A percentile compares a stretch with the other conserved stretches of the same genome.
These are phyloP conservation scores for Penstemon eatonii DNA, from an alignment of 257 asterid genomes.

Conservation along the genomic window DNA sequence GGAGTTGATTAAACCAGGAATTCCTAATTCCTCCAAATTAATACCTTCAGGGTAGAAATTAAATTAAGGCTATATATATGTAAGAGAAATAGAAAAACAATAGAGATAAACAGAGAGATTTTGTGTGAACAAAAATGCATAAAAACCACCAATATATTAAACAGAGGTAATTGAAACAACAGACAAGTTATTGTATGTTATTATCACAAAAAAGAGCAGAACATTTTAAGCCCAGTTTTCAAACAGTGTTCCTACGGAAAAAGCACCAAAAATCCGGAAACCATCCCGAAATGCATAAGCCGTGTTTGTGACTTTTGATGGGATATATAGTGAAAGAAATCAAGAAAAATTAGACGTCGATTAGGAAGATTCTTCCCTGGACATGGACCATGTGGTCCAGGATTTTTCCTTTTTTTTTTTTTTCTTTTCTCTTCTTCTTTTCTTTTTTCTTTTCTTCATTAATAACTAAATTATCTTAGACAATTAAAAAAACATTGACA, in stretches of 20 bases:
- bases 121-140: conserved; percentile 28
- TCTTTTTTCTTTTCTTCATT: too few relatives aligned
- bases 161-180: conserved; percentile 23
- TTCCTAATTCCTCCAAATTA: too few relatives aligned
- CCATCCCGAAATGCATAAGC: neutral
- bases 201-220: conserved; percentile 33
- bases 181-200: conserved; percentile 25
- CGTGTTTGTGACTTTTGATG: neutral
- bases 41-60: too few relatives aligned
- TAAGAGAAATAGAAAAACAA: conserved; percentile 34
- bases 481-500: too few relatives aligned
- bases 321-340: too few relatives aligned
- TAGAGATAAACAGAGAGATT: conserved; percentile 13
- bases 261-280: too few relatives aligned
- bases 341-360: neutral
- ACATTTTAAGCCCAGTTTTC: conserved; percentile 30
- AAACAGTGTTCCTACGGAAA: conserved; percentile 7
- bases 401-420: too few relatives aligned
- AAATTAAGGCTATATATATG: neutral
- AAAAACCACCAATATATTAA: conserved; percentile 29
- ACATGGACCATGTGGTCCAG: too few relatives aligned
- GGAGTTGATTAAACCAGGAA: too few relatives aligned
- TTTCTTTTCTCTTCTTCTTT: too few relatives aligned
- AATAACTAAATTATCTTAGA: too few relatives aligned
- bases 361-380: too few relatives aligned